Base-by-base conservation (phyloP, 176 grass and related monocot species). In the Coix lacrymajobi region DNA sequence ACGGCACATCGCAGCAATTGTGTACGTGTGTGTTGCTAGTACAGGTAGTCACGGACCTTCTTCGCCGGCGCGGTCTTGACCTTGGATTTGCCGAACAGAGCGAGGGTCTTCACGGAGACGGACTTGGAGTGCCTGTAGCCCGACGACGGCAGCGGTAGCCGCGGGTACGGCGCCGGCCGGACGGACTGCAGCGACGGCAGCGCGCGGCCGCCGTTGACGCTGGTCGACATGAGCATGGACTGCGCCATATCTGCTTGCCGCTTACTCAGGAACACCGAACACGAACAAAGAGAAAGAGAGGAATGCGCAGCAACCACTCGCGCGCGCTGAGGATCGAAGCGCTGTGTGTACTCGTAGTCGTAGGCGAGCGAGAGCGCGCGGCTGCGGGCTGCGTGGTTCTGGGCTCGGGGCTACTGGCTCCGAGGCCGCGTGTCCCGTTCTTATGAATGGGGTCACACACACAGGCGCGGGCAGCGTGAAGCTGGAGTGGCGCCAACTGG, bases 161-260 rank as follows among this genome's bases (percentile, higher is more conserved):
- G 58, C 85, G 81, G 79, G 87, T 87, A 70, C 48, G 82, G 74
- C 79, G 76, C 73, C 31, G 89, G 30, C 37, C 84, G 73, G 33
- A 48, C 58, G 36, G 83, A 56, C 77, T 91, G 85, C 73, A 66
- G 74, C 60, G 88, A 60, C 48, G 75, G 63, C 69, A 14, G 56
- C 87, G 80, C 63, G 65, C 65, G 84, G 40, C 75, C 82, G 80
- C 84, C 88, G 69, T 43, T 75, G 74, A 80, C 81, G 80, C 93
- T 86, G 57, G 93, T 90, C 48, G 93, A 93, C 78, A 92, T 48
- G 79, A 96, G 87, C 96, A 99, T 93, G 78, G 93, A 95, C 88
- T 90, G 91, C 33, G 91, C 96, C 93, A 96, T 95, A 6, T n/a
- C 29, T 14, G 24, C 65, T 2, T 2, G 15, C 8, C 48, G 44